phyloP scores from a whole-genome alignment of 768 basidiomycete species.

The Mycena olivaceomarginata region DNA sequence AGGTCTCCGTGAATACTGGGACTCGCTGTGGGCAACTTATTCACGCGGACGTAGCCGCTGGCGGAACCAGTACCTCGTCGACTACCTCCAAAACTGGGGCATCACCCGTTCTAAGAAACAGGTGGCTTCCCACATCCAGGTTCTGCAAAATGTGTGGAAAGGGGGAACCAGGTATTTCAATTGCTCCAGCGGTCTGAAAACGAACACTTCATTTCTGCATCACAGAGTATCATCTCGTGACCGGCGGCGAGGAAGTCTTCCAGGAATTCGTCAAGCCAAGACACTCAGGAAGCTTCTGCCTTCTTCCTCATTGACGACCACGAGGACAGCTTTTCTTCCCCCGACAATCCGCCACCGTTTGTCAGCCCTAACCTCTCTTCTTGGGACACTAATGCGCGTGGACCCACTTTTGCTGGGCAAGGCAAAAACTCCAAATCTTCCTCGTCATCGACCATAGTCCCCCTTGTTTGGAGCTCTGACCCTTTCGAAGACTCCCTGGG shows the following conservation, averaged over 20 bases:
- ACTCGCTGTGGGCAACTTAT: conserved; percentile 88
- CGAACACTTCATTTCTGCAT: conserved; percentile 38
- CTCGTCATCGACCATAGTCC: too few relatives aligned
- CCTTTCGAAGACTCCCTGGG: too few relatives aligned
- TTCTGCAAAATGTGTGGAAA: conserved; percentile 92
- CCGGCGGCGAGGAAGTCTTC: conserved; percentile 83
- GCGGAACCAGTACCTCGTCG: conserved; percentile 92
- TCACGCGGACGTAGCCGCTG: conserved; percentile 83
- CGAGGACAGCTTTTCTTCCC: conserved; percentile 60
- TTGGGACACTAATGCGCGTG: too few relatives aligned
- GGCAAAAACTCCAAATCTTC: too few relatives aligned
- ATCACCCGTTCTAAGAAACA: conserved; percentile 90
- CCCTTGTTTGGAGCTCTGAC: too few relatives aligned
- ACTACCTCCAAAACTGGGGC: conserved; percentile 82
- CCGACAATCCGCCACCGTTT: conserved; percentile 65
- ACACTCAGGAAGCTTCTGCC: conserved; percentile 63
- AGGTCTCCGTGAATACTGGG: conserved; percentile 89
- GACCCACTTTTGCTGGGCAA: too few relatives aligned
- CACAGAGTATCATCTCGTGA: conserved; percentile 85
- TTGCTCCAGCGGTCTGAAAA: conserved; percentile 16
- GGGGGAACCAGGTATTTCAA: conserved; percentile 79
- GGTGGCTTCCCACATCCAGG: conserved; percentile 93
- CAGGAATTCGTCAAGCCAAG: conserved; percentile 74
- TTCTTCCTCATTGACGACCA: conserved; percentile 70
- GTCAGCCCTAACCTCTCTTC: too few relatives aligned